Evolutionary conservation across 2,329 filamentous ascomycete genomes (phyloP), one percentile per base, ranked within the genome.

Genomic region (Stemphylium lycopersici): DNA sequence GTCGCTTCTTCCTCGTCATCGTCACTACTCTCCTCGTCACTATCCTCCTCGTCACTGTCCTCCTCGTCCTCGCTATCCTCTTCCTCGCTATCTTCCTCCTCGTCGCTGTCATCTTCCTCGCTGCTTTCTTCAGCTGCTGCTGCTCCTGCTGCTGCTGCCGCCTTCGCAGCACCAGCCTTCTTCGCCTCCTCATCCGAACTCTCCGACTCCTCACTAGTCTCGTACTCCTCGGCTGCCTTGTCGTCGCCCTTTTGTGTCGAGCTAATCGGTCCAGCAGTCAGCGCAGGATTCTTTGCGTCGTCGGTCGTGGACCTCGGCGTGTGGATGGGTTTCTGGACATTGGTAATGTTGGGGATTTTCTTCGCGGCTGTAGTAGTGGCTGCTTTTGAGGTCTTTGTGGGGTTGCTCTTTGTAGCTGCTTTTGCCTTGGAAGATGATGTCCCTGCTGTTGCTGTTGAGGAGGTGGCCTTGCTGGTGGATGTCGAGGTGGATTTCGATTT

Each of bases 221-320:
- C 20, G 4, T 20, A 20, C 20, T 60, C 54, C 3, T 60, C 54
- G 0, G 56, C 47, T 1, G 56, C 56, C 2, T 59, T 48, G 4
- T 32, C 42, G 0, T 40, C 65, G 13, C 45, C 52, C 24, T 48
- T 58, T 38, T 59, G 48, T 11, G 55, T 62, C 12, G 55, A 48
- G 34, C 59, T 58, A 45, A 60, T 56, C 1, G 69, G 68, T 0
- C 60, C 63, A 6, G 63, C 61, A 16, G 55, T 56, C 15, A 70
- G 55, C n/a, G 54, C 61, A 7, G 68, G 59, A 22, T 71, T 65
- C 38, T 56, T 60, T n/a, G 61, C 65, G 43, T 69, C 70, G 8
- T 49, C 55, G 40, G 68, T 61, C 55, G 63, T 67, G 3, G 61
- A 63, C 0, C 69, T 60, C 13, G 65, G 65, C 6, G 55, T 44